Conservation (phyloP, 345 rosid species). For the Leavenworthia alabamica region DNA sequence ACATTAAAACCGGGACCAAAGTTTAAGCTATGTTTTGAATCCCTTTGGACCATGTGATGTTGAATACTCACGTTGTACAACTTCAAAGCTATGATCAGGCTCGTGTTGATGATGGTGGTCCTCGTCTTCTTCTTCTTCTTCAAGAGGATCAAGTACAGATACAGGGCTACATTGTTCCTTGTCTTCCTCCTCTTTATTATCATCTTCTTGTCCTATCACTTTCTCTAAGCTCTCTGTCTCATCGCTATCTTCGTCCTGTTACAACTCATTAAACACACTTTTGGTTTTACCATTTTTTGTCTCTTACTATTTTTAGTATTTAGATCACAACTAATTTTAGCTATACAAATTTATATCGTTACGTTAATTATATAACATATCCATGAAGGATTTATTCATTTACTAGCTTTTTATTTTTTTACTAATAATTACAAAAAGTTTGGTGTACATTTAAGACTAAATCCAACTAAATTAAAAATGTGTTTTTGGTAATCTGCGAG, state of each 20-base stretch:
- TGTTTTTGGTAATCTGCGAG: too few species aligned
- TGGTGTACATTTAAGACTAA: too few species aligned
- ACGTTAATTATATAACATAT: not conserved
- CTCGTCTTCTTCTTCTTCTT: constrained; percentile 44
- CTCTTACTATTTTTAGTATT: constrained; percentile 10
- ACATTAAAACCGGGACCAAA: not conserved
- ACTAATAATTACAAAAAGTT: too few species aligned
- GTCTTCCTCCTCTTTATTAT: constrained; percentile 58
- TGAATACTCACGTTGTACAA: constrained; percentile 65
- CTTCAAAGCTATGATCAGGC: constrained; percentile 45
- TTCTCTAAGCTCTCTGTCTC: constrained; percentile 37
- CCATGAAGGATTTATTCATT: constrained; percentile 1
- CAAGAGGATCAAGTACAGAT: constrained; percentile 74
- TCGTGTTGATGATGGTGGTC: constrained; percentile 41
- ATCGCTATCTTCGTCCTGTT: constrained; percentile 45
- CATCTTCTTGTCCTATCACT: constrained; percentile 34
- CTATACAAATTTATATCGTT: constrained; percentile 8
- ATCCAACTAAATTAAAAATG: too few species aligned
- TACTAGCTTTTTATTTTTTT: too few species aligned
- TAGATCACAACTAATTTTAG: constrained; percentile 18
- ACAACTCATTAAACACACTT: constrained; percentile 29
- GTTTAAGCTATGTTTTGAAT: not conserved
- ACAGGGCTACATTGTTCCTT: constrained; percentile 92
- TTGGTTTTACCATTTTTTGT: constrained; percentile 21
- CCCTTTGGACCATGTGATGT: not conserved